A percentile compares a stretch with the other conserved stretches of the same genome.
phyloP scores from a whole-genome alignment of 257 asterid genomes.

The Lithospermum erythrorhizon region DNA sequence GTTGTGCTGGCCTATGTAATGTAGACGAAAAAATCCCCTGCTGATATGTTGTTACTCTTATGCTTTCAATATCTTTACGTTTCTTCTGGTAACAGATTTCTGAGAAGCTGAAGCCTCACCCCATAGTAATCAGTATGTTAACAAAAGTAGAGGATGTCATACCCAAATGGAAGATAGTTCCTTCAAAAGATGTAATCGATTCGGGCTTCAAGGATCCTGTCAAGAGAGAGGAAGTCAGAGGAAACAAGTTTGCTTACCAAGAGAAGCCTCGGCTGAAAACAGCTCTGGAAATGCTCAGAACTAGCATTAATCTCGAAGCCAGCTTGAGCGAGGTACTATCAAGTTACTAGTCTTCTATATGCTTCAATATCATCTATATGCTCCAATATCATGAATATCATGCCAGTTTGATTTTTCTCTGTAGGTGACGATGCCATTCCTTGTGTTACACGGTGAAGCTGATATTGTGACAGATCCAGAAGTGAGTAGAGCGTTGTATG shows the following conservation, averaged over 20 bases:
- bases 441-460: slow-evolving; percentile 48
- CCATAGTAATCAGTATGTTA: slow-evolving; percentile 41
- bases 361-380: too few species aligned
- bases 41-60: not conserved
- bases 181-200: slow-evolving; percentile 58
- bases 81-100: slow-evolving; percentile 33
- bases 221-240: slow-evolving; percentile 54
- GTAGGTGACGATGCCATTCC: slow-evolving; percentile 48
- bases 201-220: slow-evolving; percentile 63
- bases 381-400: too few species aligned
- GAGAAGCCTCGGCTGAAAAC: slow-evolving; percentile 84
- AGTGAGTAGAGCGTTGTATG: slow-evolving; percentile 44
- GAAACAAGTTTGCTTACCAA: slow-evolving; percentile 71
- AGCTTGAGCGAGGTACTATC: slow-evolving; percentile 61
- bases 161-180: slow-evolving; percentile 83
- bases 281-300: slow-evolving; percentile 87
- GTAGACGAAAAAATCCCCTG: not conserved
- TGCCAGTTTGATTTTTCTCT: too few species aligned
- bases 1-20: not conserved
- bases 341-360: not conserved
- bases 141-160: slow-evolving; percentile 57
- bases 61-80: not conserved
- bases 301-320: slow-evolving; percentile 85
- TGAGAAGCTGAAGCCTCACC: slow-evolving; percentile 76
- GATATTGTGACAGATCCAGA: slow-evolving; percentile 59